Evolutionary conservation across 164 flowering plant species (phyloP).

Genomic region (Nelumbo lutea): DNA sequence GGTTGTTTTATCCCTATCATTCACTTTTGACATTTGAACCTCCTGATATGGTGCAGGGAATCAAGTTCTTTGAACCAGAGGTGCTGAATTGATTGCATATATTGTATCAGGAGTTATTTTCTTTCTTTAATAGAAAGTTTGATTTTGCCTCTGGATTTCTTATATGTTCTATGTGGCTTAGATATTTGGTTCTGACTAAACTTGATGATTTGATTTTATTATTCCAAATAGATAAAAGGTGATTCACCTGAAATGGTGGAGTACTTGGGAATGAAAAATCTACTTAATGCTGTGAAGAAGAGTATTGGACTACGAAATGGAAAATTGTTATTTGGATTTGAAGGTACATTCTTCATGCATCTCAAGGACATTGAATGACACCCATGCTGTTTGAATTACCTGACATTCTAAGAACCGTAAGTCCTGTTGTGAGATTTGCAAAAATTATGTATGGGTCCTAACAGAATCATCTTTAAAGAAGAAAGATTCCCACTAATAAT

Average conservation of each 20-base stretch:
- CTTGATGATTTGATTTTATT: slow-evolving; percentile 13
- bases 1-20: neutral
- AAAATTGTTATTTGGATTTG: slow-evolving; percentile 73
- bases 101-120: slow-evolving; percentile 15
- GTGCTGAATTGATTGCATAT: slow-evolving; percentile 31
- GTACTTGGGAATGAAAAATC: slow-evolving; percentile 77
- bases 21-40: slow-evolving; percentile 7
- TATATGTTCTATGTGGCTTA: neutral
- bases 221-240: slow-evolving; percentile 72
- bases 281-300: slow-evolving; percentile 71
- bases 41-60: slow-evolving; percentile 58
- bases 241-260: slow-evolving; percentile 96
- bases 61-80: slow-evolving; percentile 99
- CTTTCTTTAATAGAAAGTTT: slow-evolving; percentile 8
- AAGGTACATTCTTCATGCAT: slow-evolving; percentile 44
- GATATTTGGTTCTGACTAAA: slow-evolving; percentile 3
- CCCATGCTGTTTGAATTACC: neutral
- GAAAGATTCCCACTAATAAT: neutral
- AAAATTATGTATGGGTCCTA: neutral
- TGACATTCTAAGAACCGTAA: neutral
- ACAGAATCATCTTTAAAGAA: neutral
- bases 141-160: neutral
- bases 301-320: slow-evolving; percentile 71
- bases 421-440: neutral
- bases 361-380: neutral